Base-by-base conservation (phyloP, 495 filamentous ascomycete species). In the Penicillium samsonianum region DNA sequence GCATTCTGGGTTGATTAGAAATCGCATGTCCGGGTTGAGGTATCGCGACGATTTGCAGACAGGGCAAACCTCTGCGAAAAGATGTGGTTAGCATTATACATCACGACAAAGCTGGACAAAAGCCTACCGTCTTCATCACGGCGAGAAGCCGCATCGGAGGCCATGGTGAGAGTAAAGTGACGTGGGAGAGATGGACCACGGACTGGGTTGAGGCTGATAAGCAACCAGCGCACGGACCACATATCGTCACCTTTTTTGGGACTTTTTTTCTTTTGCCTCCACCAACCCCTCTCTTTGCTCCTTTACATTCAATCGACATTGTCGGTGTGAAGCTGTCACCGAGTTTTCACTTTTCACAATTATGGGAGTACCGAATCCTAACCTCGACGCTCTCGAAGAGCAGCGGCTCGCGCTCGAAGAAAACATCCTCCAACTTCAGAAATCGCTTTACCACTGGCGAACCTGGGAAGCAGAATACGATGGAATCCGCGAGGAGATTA, bases 1-100 rank as follows among this genome's bases (percentile, higher is more conserved):
- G 82, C 94, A 99, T 78, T 95, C 90, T 17, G 93, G 90, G 73
- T 97, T 96, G 73, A 98, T 90, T 60, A 95, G 88, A 75, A 99
- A 96, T 50, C 83, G 80, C 84, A 99, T 92, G 75, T 90, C 85
- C 22, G 85, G 86, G 77, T 96, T 98, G 67, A 98, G 85, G 79
- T 98, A 98, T 54, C 90, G 89, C 54, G 88, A 88, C 52, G 90
- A 92, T 73, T 96, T 96, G 87, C 94, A 99, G 64, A 97, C 89
- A 43, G 92, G 95, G 76, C 94, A 99, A 68, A 91, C 89, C 73
- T 97, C 91, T 87, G 60, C 30, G 35, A 55, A 30, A 55, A n/a
- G 17, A 17, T 12, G 61, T 55, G 58, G 60, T 68, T 60, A 62
- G 60, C 10, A 35, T 6, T 11, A 11, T 7, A 4, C 5, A 22